Evolutionary conservation across 202 grass and related monocot species (phyloP).

Genomic region (Miscanthus sacchariflorus): DNA sequence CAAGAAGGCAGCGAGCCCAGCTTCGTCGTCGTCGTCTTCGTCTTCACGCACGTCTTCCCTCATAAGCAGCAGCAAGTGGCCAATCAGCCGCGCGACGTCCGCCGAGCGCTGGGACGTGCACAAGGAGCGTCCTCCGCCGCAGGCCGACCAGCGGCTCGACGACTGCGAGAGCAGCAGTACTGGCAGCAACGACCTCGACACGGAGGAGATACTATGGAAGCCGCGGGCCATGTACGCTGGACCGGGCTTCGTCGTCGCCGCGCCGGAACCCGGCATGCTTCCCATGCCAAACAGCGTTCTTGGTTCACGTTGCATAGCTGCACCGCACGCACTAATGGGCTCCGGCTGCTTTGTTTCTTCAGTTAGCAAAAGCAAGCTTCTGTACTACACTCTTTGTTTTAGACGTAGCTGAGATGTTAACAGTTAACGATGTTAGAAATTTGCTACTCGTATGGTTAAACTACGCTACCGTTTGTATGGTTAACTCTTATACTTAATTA

Average conservation of each 20-base stretch:
- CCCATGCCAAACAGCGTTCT: neutral
- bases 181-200: neutral
- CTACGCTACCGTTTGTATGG: too few species aligned
- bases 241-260: neutral
- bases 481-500: too few species aligned
- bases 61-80: neutral
- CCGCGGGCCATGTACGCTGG: neutral
- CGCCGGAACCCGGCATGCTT: neutral
- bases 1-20: neutral
- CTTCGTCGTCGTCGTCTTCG: neutral
- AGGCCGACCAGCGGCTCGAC: neutral
- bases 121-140: neutral
- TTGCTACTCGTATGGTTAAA: too few species aligned
- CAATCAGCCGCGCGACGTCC: neutral
- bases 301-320: neutral
- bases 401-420: neutral
- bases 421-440: neutral
- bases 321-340: neutral
- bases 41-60: too few species aligned
- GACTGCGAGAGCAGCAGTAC: neutral
- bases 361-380: neutral
- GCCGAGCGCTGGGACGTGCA: neutral
- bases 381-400: neutral
- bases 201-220: neutral
- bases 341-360: neutral